phyloP scores from a whole-genome alignment of 2,329 filamentous ascomycete genomes.

The Helotiales sp. region DNA sequence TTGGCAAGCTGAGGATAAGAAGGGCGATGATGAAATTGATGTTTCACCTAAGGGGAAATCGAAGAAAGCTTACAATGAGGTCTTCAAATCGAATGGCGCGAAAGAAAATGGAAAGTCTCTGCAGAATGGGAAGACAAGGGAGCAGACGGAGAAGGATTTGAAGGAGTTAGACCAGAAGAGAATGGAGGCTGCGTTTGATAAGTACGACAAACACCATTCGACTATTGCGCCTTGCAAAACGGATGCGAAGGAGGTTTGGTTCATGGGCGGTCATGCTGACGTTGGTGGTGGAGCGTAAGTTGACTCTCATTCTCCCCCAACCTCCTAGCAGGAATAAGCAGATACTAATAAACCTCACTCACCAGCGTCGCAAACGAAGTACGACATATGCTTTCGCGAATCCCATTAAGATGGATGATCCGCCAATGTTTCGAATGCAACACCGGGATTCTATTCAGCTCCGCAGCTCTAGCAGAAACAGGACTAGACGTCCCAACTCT shows the following conservation, averaged over 20 bases:
- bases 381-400: constrained; percentile 44
- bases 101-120: background rate
- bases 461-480: constrained; percentile 39
- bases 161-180: constrained; percentile 14
- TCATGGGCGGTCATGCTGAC: constrained; percentile 44
- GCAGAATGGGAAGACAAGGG: background rate
- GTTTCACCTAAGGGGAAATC: background rate
- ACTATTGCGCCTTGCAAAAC: constrained; percentile 23
- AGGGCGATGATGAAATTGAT: background rate
- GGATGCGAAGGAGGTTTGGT: constrained; percentile 50
- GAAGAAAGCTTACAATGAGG: background rate
- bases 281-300: constrained; percentile 43
- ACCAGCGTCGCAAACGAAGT: constrained; percentile 38
- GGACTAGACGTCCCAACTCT: constrained; percentile 44
- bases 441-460: constrained; percentile 45
- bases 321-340: too few relatives aligned
- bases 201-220: background rate
- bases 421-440: constrained; percentile 47
- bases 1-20: constrained; percentile 35
- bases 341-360: background rate
- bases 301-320: background rate
- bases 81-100: background rate
- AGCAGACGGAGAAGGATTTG: constrained; percentile 10
- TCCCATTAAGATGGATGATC: constrained; percentile 49
- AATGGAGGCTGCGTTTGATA: constrained; percentile 14